phyloP scores from a whole-genome alignment of 2,329 filamentous ascomycete genomes.

The Fusarium luffae region DNA sequence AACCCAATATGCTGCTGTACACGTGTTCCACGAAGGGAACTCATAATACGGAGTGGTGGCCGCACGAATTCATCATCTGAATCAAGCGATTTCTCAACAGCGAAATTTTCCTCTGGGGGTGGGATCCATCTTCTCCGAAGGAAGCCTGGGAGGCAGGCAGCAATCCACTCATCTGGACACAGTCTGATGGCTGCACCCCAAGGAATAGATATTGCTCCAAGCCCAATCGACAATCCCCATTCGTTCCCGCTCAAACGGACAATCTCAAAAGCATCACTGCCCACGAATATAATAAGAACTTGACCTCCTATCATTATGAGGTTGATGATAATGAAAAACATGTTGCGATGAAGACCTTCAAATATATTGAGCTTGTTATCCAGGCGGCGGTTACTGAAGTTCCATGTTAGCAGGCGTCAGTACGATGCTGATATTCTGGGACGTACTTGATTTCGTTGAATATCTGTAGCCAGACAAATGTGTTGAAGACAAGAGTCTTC shows the following conservation, averaged over 20 bases:
- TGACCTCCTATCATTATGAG: conserved; percentile 85
- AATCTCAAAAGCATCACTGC: conserved; percentile 79
- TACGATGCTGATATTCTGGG: conserved; percentile 67
- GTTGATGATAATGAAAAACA: conserved; percentile 85
- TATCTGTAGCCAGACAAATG: conserved; percentile 78
- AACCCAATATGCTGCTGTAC: conserved; percentile 49
- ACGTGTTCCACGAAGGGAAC: conserved; percentile 47
- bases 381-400: conserved; percentile 66
- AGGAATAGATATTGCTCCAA: conserved; percentile 80
- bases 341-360: conserved; percentile 81
- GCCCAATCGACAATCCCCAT: conserved; percentile 84
- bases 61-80: conserved; percentile 41
- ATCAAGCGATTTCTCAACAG: conserved; percentile 25
- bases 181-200: conserved; percentile 78
- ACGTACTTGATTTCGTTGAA: conserved; percentile 72
- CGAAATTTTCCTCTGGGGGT: conserved; percentile 26
- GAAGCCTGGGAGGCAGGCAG: conserved; percentile 45
- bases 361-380: conserved; percentile 92
- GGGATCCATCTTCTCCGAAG: conserved; percentile 45
- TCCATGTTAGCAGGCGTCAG: conserved; percentile 69
- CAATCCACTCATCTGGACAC: conserved; percentile 72
- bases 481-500: conserved; percentile 74
- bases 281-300: conserved; percentile 85
- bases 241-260: conserved; percentile 70
- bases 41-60: conserved; percentile 46